These are phyloP conservation scores for Blastobotrys mokoenaii DNA, from an alignment of 805 yeast species.

Conservation along the genomic window DNA sequence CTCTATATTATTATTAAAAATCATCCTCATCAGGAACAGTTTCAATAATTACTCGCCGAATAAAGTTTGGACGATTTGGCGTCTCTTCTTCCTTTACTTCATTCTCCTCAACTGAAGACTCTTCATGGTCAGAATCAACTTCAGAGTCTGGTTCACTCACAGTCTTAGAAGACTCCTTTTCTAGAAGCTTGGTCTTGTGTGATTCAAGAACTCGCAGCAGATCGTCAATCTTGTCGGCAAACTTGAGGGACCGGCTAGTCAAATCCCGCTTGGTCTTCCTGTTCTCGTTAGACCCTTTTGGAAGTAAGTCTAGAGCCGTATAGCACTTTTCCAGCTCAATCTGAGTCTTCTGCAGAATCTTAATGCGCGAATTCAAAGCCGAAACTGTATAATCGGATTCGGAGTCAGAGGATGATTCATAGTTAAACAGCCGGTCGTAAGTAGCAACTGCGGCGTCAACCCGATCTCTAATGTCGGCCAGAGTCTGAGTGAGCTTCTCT, in stretches of 20 bases:
- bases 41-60: constrained; percentile 15
- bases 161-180: constrained; percentile 4
- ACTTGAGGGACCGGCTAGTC: constrained; percentile 12
- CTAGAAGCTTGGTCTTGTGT: constrained; percentile 8
- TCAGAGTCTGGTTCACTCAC: constrained; percentile 4
- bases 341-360: constrained; percentile 22
- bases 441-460: constrained; percentile 14
- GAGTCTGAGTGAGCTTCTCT: not conserved
- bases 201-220: constrained; percentile 12
- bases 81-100: not conserved
- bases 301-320: constrained; percentile 16
- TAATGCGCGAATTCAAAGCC: constrained; percentile 17
- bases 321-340: constrained; percentile 19
- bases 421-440: constrained; percentile 13
- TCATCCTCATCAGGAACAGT: constrained; percentile 17
- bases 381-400: constrained; percentile 5
- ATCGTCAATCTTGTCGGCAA: constrained; percentile 20
- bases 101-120: not conserved
- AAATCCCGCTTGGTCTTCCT: constrained; percentile 17
- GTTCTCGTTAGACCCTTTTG: constrained; percentile 4
- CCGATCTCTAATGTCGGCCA: constrained; percentile 9
- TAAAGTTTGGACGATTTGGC: not conserved
- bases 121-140: constrained; percentile 1
- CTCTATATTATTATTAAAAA: constrained; percentile 7
- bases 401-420: constrained; percentile 1